Base-by-base conservation (phyloP, 2,329 filamentous ascomycete genomes). In the Clonostachys solani region DNA sequence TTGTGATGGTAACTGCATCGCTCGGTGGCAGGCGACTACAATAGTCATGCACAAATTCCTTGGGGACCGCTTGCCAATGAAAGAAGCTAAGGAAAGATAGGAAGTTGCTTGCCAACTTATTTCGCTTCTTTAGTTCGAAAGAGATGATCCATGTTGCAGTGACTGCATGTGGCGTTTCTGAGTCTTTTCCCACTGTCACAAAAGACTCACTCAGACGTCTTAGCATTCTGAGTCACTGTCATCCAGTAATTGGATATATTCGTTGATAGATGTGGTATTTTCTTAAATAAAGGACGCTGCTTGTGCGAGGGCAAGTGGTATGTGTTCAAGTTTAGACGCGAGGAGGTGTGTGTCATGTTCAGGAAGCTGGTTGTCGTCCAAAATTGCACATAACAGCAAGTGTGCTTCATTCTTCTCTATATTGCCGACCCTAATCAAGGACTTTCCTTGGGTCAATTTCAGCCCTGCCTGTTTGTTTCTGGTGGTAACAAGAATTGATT, bases 71-170 rank as follows among this genome's bases (percentile, higher is more conserved):
- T 17, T 65, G 58, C 0, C 58, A 52, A 45, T 67, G 55, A 8
- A 67, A 56, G 0, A 63, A 47, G 4, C 60, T 60, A 49, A 68
- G 61, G 7, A 68, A 43, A 0, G 63, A 66, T 0, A 69, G 46
- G 0, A 68, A 42, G 2, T 65, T 52, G 16, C 51, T 48, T 1
- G 62, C 62, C 0, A 63, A 46, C 0, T 4, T 13, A 2, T 49
- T 10, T 5, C 57, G 58, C 40, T 42, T 36, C 16, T 45, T 37
- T 34, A 38, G 36, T 33, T 42, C 12, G 16, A 44, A 46, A 9
- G 44, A 47, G 4, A 49, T 29, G 33, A 50, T 45, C 35, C 44
- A 45, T 12, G 44, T 29, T 23, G 33, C 35, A 17, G 35, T 40
- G 8, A 45, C 44, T 13, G 17, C 44, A 7, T 37, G 15, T 10